phyloP scores from a whole-genome alignment of 495 filamentous ascomycete species.

The Aspergillus asperescens region DNA sequence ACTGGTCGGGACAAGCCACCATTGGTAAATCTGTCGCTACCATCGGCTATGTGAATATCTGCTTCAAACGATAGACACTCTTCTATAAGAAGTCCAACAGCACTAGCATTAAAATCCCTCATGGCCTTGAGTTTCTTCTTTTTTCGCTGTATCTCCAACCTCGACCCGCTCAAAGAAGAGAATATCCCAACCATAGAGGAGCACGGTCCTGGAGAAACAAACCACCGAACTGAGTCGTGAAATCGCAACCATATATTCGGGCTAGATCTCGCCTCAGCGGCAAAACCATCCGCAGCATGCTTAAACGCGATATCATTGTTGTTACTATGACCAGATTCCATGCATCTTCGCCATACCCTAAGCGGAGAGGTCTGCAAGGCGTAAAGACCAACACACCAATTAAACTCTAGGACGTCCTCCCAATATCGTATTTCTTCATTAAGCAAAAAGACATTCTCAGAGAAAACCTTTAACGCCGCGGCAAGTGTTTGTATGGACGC shows the following conservation, averaged over 20 bases:
- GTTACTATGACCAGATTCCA: conserved; percentile 37
- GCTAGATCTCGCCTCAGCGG: not conserved
- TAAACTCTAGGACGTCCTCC: conserved; percentile 74
- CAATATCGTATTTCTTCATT: conserved; percentile 87
- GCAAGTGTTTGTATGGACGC: conserved; percentile 82
- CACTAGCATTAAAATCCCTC: conserved; percentile 75
- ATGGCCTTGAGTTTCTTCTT: conserved; percentile 59
- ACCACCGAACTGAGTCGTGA: conserved; percentile 71
- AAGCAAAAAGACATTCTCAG: conserved; percentile 75
- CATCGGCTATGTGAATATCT: conserved; percentile 8
- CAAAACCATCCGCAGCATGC: not conserved
- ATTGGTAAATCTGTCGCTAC: conserved; percentile 28
- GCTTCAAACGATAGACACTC: conserved; percentile 64
- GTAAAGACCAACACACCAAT: conserved; percentile 67
- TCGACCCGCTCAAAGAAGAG: conserved; percentile 63
- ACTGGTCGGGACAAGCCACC: conserved; percentile 69
- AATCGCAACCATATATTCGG: conserved; percentile 61
- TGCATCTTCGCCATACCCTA: conserved; percentile 50
- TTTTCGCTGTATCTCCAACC: conserved; percentile 65
- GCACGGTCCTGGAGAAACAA: conserved; percentile 51
- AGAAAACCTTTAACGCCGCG: conserved; percentile 60
- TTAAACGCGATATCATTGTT: conserved; percentile 49
- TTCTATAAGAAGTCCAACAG: conserved; percentile 78
- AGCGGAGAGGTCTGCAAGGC: conserved; percentile 75
- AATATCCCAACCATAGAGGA: conserved; percentile 56